phyloP scores from a whole-genome alignment of 768 basidiomycete species.

The Austroboletus festivus region DNA sequence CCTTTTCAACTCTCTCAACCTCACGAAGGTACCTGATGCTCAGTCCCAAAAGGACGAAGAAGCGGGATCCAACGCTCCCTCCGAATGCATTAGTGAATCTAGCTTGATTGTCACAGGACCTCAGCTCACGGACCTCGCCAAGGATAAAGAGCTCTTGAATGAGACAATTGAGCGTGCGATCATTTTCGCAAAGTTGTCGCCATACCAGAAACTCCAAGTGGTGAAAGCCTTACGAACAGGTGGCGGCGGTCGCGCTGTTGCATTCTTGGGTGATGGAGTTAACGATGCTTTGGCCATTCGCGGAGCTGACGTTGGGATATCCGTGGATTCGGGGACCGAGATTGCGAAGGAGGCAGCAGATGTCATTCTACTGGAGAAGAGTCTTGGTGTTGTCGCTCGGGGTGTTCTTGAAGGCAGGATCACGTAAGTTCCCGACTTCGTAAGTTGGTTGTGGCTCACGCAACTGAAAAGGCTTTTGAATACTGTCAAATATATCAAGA shows the following conservation, averaged over 20 bases:
- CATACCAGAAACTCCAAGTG: slow-evolving; percentile 33
- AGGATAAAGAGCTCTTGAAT: slow-evolving; percentile 22
- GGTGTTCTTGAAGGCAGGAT: slow-evolving; percentile 34
- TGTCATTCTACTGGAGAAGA: slow-evolving; percentile 36
- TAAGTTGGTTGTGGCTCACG: slow-evolving; percentile 9
- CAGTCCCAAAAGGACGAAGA: slow-evolving; percentile 26
- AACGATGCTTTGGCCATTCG: slow-evolving; percentile 33
- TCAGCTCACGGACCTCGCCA: slow-evolving; percentile 27
- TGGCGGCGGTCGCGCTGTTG: slow-evolving; percentile 27
- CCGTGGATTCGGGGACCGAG: slow-evolving; percentile 32
- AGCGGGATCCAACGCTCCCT: slow-evolving; percentile 8
- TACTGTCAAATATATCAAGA: slow-evolving; percentile 37
- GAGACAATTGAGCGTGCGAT: slow-evolving; percentile 31
- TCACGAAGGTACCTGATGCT: slow-evolving; percentile 1
- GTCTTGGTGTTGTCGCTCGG: slow-evolving; percentile 31
- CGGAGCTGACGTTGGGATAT: slow-evolving; percentile 33
- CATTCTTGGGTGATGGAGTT: slow-evolving; percentile 31
- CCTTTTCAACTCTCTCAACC: slow-evolving; percentile 24
- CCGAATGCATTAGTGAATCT: slow-evolving; percentile 16
- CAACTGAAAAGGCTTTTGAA: slow-evolving; percentile 30
- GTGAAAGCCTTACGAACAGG: slow-evolving; percentile 30
- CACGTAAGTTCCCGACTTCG: slow-evolving; percentile 24
- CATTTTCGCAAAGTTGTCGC: slow-evolving; percentile 32
- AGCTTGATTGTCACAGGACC: slow-evolving; percentile 28
- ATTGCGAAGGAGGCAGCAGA: slow-evolving; percentile 40